phyloP scores from a whole-genome alignment of 2,329 filamentous ascomycete genomes.

The Xylariales sp. region DNA sequence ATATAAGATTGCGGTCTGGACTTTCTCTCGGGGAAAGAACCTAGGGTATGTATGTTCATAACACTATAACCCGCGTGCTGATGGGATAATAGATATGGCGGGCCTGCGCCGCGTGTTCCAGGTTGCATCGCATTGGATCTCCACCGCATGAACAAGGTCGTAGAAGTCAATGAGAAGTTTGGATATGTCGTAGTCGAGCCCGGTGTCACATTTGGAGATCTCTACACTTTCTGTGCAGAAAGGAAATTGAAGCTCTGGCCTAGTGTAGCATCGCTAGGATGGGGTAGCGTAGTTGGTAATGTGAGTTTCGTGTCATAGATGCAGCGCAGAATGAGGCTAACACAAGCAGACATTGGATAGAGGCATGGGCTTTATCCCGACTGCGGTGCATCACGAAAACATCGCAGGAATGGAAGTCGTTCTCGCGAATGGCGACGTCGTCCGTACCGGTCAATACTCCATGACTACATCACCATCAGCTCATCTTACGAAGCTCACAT shows the following conservation, averaged over 20 bases:
- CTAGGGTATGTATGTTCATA: conserved; percentile 51
- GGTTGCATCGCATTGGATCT: conserved; percentile 60
- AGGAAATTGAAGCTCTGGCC: conserved; percentile 59
- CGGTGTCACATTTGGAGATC: conserved; percentile 59
- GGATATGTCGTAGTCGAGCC: conserved; percentile 59
- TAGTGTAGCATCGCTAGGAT: conserved; percentile 60
- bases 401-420: conserved; percentile 60
- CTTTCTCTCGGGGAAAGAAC: conserved; percentile 53
- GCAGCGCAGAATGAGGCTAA: conserved; percentile 1
- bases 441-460: conserved; percentile 58
- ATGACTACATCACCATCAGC: conserved; percentile 56
- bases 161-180: conserved; percentile 58
- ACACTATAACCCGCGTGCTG: background rate
- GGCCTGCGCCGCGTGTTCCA: conserved; percentile 58
- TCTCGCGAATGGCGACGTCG: conserved; percentile 56
- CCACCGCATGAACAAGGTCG: conserved; percentile 57
- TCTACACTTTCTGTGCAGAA: conserved; percentile 56
- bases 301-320: conserved; percentile 42
- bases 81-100: conserved; percentile 56
- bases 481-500: conserved; percentile 53
- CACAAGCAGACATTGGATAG: conserved; percentile 54
- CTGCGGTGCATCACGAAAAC: conserved; percentile 57
- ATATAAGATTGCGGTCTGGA: conserved; percentile 48
- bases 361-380: conserved; percentile 54
- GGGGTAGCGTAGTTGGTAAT: conserved; percentile 63